These are phyloP conservation scores for Aspergillus cristatus DNA, from an alignment of 495 filamentous ascomycete species.

Conservation along the genomic window DNA sequence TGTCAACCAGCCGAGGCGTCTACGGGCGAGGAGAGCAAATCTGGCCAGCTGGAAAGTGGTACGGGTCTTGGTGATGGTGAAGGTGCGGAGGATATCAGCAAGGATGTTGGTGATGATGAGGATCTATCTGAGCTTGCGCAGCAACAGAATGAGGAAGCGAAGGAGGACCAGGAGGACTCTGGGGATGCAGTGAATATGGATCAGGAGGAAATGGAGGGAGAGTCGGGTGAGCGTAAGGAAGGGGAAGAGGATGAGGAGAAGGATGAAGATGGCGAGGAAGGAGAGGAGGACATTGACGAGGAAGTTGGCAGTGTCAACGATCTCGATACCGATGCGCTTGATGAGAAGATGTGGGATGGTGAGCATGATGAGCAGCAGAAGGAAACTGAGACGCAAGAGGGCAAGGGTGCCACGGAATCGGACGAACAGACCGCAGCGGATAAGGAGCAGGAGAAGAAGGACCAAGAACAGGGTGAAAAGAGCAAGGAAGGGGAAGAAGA, in stretches of 20 bases:
- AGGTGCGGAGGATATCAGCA: slow-evolving; percentile 93
- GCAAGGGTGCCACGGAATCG: slow-evolving; percentile 52
- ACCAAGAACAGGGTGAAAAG: slow-evolving; percentile 35
- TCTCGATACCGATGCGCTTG: slow-evolving; percentile 75
- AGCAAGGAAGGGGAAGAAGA: slow-evolving; percentile 44
- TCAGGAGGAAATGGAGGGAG: slow-evolving; percentile 60
- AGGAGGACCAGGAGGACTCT: slow-evolving; percentile 58
- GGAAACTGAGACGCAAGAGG: slow-evolving; percentile 68
- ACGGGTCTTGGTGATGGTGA: slow-evolving; percentile 95
- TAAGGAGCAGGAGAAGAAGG: slow-evolving; percentile 39
- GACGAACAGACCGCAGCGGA: slow-evolving; percentile 52
- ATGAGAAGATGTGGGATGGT: slow-evolving; percentile 98
- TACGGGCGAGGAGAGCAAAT: slow-evolving; percentile 51
- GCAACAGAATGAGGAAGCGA: slow-evolving; percentile 53
- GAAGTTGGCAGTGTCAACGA: slow-evolving; percentile 85
- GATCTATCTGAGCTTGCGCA: slow-evolving; percentile 87
- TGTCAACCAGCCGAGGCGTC: slow-evolving; percentile 78
- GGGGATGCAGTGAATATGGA: slow-evolving; percentile 93
- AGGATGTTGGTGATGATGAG: slow-evolving; percentile 89
- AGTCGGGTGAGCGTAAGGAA: slow-evolving; percentile 44
- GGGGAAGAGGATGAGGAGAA: slow-evolving; percentile 64
- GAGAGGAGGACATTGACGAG: slow-evolving; percentile 69
- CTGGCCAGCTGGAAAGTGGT: slow-evolving; percentile 76
- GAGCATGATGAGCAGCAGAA: slow-evolving; percentile 68
- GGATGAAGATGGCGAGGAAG: slow-evolving; percentile 43